Evolutionary conservation across 768 basidiomycete species (phyloP), one percentile per base, ranked within the genome.

Genomic region (Leccinum rimulosum): DNA sequence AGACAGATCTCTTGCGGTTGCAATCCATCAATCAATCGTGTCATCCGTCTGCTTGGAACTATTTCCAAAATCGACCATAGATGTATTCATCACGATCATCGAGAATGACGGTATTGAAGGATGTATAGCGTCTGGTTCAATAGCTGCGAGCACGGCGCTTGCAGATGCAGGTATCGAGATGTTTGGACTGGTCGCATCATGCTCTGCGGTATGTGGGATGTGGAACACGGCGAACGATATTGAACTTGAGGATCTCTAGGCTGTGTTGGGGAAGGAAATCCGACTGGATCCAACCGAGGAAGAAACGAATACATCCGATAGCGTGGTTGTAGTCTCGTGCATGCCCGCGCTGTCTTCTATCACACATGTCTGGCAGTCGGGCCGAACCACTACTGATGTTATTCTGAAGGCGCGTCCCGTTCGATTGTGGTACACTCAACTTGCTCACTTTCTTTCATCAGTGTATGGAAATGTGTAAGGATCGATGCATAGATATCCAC

Each of bases 141-240:
- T 93, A 6, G 96, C 95, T 17, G 91, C 93, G 1, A 93, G 90
- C 65, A 85, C 92, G 2, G 95, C 97, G 8, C 80, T 98, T 4
- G 94, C 93, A 9, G 87, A 96, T 70, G 95, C 96, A 14, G 94
- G 95, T 2, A 87, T 98, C 50, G 92, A 96, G 64, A 86, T 98
- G 82, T 73, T 87, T 43, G 97, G 94, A 3, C 79, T 99, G 14
- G 95, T 95, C 5, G 80, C 86, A 15, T 89, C 95, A 0, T 92
- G 90, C 64, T 82, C 91, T 30, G 87, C 88, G 33, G 93, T 93
- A 64, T 63, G 86, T 14, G 5, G 25, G 33, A 14, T n/a, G 11
- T 35, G 19, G 9, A 27, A 38, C 15, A 8, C 53, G 19, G 8
- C 19, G 50, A 47, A 11, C 6, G 3, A 59, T 28, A 38, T 6